phyloP scores from a whole-genome alignment of 176 grass and related monocot genomes.

The Luzula sylvatica region DNA sequence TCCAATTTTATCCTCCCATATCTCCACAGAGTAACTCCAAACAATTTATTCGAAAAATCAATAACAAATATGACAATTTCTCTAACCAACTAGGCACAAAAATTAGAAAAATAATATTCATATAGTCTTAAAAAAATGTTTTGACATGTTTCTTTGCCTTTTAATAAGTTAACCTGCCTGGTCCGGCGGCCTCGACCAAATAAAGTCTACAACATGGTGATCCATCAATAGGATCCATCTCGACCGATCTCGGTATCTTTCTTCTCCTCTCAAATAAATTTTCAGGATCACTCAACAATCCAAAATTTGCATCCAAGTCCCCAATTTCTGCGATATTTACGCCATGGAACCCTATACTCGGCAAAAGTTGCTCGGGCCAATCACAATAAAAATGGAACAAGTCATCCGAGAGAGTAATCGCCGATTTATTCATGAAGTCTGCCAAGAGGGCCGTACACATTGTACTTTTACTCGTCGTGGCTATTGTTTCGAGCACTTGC shows the following conservation, averaged over 20 bases:
- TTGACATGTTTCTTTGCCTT: neutral
- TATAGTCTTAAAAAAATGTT: conserved; percentile 5
- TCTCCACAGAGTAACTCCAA: neutral
- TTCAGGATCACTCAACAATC: conserved; percentile 70
- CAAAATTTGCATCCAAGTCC: conserved; percentile 77
- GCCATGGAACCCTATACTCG: conserved; percentile 54
- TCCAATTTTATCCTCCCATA: neutral
- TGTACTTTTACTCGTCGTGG: conserved; percentile 15
- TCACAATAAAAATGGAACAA: conserved; percentile 92
- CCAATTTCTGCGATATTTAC: conserved; percentile 79
- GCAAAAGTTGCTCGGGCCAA: conserved; percentile 67
- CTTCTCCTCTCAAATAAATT: conserved; percentile 88
- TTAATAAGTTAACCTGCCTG: conserved; percentile 33
- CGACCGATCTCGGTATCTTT: conserved; percentile 65
- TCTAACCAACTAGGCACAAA: no score
- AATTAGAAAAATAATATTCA: no score
- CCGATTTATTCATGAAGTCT: conserved; percentile 92
- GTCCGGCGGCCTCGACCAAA: conserved; percentile 65
- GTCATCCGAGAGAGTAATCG: conserved; percentile 35
- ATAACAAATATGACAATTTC: no score
- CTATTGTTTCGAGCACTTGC: conserved; percentile 70
- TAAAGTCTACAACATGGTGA: conserved; percentile 81
- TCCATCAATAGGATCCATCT: conserved; percentile 59
- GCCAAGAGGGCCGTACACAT: conserved; percentile 43
- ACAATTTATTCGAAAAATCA: neutral